Base-by-base conservation (phyloP, 2,329 filamentous ascomycete genomes). In the Claviceps purpurea region DNA sequence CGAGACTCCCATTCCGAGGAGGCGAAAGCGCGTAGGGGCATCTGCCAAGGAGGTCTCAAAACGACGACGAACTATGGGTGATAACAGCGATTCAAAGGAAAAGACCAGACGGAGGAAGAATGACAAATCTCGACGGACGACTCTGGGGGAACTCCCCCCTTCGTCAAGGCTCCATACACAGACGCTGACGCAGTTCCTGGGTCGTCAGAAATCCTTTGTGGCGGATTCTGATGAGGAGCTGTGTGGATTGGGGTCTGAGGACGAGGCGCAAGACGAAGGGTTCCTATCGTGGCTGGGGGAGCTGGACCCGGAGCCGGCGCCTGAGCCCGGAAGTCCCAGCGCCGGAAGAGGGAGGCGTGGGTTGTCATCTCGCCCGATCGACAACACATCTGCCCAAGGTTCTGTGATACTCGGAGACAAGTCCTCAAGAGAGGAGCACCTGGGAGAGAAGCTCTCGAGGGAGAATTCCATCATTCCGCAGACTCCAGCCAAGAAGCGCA, bases 121-220 rank as follows among this genome's bases (percentile, higher is more conserved):
- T 38, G 55, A 52, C 20, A 57, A 50, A 45, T 55, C 59, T 24
- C 53, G 63, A 49, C 60, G 64, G 20, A 68, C 56, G 56, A 68
- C 67, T 2, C 55, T 58, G 30, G 65, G 64, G n/a, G 67, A 68
- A 34, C 41, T 49, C 11, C 56, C 42, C 4, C 55, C 65, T 8
- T 61, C 59, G 42, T 63, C 65, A 5, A 65, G 58, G 8, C 69
- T 67, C 39, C 66, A 70, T 44, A 72, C 70, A 14, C 70, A 72
- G 53, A 72, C 70, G 3, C 56, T 72, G 51, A 72, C 70, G 14
- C 70, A 72, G 51, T 64, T 71, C 26, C 55, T 69, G 13, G 60
- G 60, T 1, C 58, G 58, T 5, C 58, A 60, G n/a, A 49, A 48
- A 7, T 49, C 59, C 10, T 58, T 59, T 20, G 62, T 73, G 47